phyloP scores from a whole-genome alignment of 1,139 yeast genomes.

The Protomyces macrosporus region DNA sequence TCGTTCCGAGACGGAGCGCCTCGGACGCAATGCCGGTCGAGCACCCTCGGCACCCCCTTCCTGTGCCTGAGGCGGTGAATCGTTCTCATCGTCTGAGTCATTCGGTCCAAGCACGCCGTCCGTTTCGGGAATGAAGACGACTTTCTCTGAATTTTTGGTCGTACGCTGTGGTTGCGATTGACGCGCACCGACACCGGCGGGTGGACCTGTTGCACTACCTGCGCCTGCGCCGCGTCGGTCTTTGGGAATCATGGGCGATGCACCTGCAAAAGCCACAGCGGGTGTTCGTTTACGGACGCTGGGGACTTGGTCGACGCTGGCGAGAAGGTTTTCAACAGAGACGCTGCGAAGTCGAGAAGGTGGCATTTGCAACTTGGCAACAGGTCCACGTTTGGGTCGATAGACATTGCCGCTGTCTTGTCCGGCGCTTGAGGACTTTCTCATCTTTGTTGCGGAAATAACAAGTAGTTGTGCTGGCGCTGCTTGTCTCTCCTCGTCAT shows the following conservation, averaged over 20 bases:
- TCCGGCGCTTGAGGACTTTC: not conserved
- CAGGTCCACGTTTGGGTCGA: not conserved
- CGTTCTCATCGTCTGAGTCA: constrained; percentile 24
- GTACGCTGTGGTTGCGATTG: constrained; percentile 29
- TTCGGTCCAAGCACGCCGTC: constrained; percentile 21
- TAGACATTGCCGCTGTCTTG: not conserved
- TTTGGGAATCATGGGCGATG: constrained; percentile 3
- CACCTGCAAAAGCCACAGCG: constrained; percentile 22
- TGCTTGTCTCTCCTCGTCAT: too few species aligned
- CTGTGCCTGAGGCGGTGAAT: constrained; percentile 16
- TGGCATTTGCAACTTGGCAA: constrained; percentile 18
- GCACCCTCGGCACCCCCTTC: not conserved
- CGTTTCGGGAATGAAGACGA: constrained; percentile 31
- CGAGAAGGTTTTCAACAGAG: constrained; percentile 17
- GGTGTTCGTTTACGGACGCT: constrained; percentile 23
- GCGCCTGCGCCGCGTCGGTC: constrained; percentile 2
- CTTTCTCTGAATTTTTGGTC: constrained; percentile 31
- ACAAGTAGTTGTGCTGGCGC: too few species aligned
- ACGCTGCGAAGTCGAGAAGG: constrained; percentile 24
- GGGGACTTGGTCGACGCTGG: constrained; percentile 22
- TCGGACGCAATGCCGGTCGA: not conserved
- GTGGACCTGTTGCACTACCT: constrained; percentile 7
- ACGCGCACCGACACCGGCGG: constrained; percentile 10
- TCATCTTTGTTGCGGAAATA: not conserved
- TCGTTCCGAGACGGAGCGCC: constrained; percentile 21